phyloP scores from a whole-genome alignment of 371 early-diverging fungal species.

The Actinomortierella wolfii region DNA sequence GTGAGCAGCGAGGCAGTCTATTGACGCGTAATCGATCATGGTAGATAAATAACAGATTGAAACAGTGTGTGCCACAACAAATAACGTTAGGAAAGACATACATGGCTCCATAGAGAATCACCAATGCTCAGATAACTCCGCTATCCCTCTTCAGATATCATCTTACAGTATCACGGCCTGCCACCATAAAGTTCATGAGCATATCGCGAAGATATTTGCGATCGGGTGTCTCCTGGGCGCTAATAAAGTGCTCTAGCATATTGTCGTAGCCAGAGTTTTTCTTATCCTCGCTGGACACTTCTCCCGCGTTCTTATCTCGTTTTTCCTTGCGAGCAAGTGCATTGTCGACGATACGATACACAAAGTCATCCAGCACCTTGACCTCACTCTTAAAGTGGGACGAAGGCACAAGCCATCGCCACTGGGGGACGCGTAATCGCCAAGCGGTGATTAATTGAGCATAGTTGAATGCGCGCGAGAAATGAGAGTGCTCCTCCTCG shows the following conservation, averaged over 20 bases:
- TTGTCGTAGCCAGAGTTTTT: slow-evolving; percentile 10
- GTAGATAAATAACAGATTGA: too few species aligned
- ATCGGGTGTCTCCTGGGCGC: slow-evolving; percentile 15
- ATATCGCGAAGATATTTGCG: slow-evolving; percentile 37
- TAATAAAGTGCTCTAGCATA: slow-evolving; percentile 37
- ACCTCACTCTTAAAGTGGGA: slow-evolving; percentile 13
- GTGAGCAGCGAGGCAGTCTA: slow-evolving; percentile 39
- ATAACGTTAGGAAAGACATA: neutral
- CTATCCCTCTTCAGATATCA: too few species aligned
- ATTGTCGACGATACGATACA: slow-evolving; percentile 37
- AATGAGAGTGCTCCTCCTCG: slow-evolving; percentile 17
- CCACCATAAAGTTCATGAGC: slow-evolving; percentile 39
- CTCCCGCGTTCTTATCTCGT: neutral
- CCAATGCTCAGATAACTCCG: neutral
- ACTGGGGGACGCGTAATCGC: slow-evolving; percentile 43
- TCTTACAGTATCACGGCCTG: slow-evolving; percentile 43
- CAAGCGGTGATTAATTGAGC: slow-evolving; percentile 31
- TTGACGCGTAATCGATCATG: neutral
- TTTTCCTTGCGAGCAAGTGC: slow-evolving; percentile 20
- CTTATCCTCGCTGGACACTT: neutral
- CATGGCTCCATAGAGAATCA: neutral
- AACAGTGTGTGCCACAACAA: neutral
- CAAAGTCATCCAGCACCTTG: slow-evolving; percentile 34
- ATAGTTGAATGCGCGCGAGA: slow-evolving; percentile 35
- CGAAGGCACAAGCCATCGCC: slow-evolving; percentile 24